A percentile compares a stretch with the other conserved stretches of the same genome.
Conservation (phyloP, 331 rosid genomes). For the Pyracantha coccinea region DNA sequence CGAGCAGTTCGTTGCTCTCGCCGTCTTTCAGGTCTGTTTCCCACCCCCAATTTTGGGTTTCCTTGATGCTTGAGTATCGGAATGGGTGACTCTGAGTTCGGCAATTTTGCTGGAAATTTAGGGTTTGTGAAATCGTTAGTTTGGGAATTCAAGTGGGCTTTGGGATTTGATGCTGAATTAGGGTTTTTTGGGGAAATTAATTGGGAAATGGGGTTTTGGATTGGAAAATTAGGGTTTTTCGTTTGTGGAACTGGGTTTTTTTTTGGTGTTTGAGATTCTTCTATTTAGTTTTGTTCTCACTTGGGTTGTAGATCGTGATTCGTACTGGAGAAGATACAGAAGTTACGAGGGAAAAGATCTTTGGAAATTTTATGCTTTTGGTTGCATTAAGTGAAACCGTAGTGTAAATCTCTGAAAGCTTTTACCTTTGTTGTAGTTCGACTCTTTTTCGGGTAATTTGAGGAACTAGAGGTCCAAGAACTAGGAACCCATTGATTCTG, state of each 20-base stretch:
- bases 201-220: background rate
- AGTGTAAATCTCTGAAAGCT: background rate
- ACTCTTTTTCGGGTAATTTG: background rate
- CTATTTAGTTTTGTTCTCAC: background rate
- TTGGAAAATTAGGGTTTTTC: background rate
- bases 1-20: constrained; percentile 88
- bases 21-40: constrained; percentile 70
- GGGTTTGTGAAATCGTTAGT: constrained; percentile 18
- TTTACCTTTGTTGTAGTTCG: background rate
- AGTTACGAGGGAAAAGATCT: background rate
- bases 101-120: constrained; percentile 24
- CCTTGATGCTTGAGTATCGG: background rate
- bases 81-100: background rate
- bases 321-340: background rate
- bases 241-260: background rate
- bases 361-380: background rate
- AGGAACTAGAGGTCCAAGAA: background rate
- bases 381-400: background rate
- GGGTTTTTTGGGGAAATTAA: constrained; percentile 1
- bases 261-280: background rate
- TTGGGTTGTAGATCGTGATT: background rate
- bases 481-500: background rate
- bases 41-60: background rate
- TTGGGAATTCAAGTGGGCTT: background rate
- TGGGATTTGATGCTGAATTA: background rate